phyloP scores from a whole-genome alignment of 2,329 filamentous ascomycete species.

The Penicillium janthinellum region DNA sequence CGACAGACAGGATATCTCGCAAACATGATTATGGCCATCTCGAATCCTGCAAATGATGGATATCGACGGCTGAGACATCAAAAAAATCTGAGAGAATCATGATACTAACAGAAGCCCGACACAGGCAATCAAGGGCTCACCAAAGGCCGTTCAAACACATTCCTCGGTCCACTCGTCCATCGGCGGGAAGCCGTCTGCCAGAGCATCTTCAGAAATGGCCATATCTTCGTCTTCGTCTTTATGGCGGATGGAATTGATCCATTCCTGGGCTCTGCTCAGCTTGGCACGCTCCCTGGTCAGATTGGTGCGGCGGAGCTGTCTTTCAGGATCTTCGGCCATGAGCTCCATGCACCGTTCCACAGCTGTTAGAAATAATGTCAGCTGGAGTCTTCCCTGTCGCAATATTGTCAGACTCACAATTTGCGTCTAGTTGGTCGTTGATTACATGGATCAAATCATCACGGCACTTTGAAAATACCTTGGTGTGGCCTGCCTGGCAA shows the following conservation, averaged over 20 bases:
- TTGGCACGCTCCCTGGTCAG: slow-evolving; percentile 38
- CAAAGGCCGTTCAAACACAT: not conserved
- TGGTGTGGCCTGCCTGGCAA: slow-evolving; percentile 41
- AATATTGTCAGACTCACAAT: slow-evolving; percentile 30
- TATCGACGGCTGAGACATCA: not conserved
- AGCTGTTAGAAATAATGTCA: slow-evolving; percentile 33
- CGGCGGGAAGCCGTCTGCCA: not conserved
- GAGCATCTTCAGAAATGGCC: not conserved
- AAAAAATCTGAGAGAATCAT: not conserved
- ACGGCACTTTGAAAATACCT: slow-evolving; percentile 40
- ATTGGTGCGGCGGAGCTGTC: slow-evolving; percentile 34
- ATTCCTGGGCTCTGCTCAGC: slow-evolving; percentile 37
- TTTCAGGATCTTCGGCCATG: slow-evolving; percentile 42
- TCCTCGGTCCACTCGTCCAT: not conserved
- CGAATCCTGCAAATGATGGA: not conserved
- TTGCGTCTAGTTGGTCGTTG: slow-evolving; percentile 31
- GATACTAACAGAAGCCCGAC: not conserved
- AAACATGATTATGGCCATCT: not conserved
- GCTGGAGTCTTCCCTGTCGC: not conserved
- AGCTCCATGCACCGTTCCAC: slow-evolving; percentile 38
- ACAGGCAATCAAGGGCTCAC: not conserved
- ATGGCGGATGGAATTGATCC: slow-evolving; percentile 23
- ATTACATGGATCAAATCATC: slow-evolving; percentile 35
- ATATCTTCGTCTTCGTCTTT: slow-evolving; percentile 8
- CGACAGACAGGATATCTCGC: not conserved